Percentiles rank a stretch among this genome's conserved stretches.
Evolutionary conservation across 257 asterid genomes (phyloP).

Genomic region (Fraxinus anomala): DNA sequence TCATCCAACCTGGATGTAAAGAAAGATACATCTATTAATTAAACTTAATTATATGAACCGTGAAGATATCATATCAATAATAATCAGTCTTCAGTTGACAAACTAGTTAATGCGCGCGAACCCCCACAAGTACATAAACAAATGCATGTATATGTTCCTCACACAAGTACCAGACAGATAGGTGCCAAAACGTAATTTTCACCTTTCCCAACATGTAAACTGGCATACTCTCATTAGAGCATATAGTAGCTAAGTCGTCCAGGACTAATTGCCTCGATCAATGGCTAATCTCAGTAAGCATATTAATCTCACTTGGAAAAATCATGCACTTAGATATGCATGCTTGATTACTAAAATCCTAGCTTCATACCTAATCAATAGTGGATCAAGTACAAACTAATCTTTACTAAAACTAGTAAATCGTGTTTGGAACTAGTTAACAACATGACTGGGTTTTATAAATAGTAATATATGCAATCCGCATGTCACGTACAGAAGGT

Average conservation of each 20-base stretch:
- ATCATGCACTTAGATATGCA: no score
- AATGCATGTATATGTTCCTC: not conserved
- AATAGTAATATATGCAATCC: no score
- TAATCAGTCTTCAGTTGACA: not conserved
- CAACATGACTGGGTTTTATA: not conserved
- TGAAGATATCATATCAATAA: not conserved
- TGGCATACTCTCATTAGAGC: no score
- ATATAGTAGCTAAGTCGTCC: no score
- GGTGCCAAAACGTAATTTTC: not conserved
- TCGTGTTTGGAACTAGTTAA: not conserved
- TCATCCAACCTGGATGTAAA: constrained; percentile 31
- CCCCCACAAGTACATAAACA: not conserved
- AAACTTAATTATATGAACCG: not conserved
- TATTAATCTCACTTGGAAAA: no score
- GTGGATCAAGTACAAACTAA: no score
- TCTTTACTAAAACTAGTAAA: not conserved
- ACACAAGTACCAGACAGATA: not conserved
- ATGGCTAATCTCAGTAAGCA: no score
- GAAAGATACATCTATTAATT: constrained; percentile 1
- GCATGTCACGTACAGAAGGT: not conserved
- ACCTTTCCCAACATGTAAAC: not conserved
- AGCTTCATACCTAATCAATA: no score
- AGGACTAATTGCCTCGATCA: no score
- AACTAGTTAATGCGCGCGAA: not conserved
- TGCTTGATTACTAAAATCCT: no score